Percentiles rank a stretch among this genome's conserved stretches.
phyloP scores from a whole-genome alignment of 2,329 filamentous ascomycete genomes.

The Hypoxylon sp. region DNA sequence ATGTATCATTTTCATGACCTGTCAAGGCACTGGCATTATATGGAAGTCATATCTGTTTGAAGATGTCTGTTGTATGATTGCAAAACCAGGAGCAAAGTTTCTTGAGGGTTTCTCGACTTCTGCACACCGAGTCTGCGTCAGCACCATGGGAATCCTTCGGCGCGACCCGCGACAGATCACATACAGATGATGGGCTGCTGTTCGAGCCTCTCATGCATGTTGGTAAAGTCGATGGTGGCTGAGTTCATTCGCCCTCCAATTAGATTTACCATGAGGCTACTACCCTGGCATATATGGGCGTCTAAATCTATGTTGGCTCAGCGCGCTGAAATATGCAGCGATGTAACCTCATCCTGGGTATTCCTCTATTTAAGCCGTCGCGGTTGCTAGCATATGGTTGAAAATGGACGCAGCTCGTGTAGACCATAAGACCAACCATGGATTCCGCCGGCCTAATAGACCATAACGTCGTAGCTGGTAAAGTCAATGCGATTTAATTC shows the following conservation, averaged over 20 bases:
- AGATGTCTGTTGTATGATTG: constrained; percentile 14
- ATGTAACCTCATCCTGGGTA: no score
- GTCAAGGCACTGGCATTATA: constrained; percentile 4
- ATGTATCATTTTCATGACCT: constrained; percentile 9
- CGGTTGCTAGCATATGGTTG: no score
- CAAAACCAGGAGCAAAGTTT: background rate
- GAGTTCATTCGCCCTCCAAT: no score
- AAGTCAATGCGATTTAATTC: constrained; percentile 1
- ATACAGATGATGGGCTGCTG: background rate
- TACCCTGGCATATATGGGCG: no score
- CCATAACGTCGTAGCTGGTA: constrained; percentile 14
- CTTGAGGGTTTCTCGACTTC: background rate
- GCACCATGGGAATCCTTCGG: no score
- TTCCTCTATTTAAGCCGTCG: no score
- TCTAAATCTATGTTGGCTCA: no score
- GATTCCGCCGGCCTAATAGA: constrained; percentile 6
- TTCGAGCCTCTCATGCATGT: background rate
- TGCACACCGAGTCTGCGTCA: background rate
- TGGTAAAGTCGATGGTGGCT: no score
- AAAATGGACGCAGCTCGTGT: background rate
- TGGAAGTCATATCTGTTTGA: background rate
- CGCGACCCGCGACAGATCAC: background rate
- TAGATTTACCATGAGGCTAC: no score
- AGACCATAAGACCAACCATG: constrained; percentile 2
- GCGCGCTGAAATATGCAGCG: no score